phyloP scores from a whole-genome alignment of 1,139 yeast genomes.

The Debaryomycetaceae sp. region DNA sequence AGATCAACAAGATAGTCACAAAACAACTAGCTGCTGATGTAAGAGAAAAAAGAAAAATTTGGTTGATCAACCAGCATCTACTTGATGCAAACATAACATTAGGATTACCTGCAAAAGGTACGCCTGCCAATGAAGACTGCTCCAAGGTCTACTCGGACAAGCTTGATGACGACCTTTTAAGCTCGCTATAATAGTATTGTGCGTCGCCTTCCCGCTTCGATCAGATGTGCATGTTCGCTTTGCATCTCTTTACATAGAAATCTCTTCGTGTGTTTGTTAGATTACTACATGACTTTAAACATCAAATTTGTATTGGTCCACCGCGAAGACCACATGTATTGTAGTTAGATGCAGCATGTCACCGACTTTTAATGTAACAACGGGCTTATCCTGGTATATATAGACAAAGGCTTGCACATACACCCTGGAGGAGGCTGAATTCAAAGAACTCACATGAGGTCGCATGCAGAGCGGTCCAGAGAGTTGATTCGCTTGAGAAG shows the following conservation, averaged over 20 bases:
- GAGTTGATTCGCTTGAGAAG: too few relatives aligned
- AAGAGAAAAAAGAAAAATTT: slow-evolving; percentile 39
- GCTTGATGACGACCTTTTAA: slow-evolving; percentile 22
- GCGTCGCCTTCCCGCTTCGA: neutral
- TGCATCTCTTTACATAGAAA: neutral
- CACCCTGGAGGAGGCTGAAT: too few relatives aligned
- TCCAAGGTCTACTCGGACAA: slow-evolving; percentile 27
- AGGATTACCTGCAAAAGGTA: slow-evolving; percentile 30
- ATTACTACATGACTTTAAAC: too few relatives aligned
- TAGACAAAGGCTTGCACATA: too few relatives aligned
- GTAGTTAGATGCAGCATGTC: too few relatives aligned
- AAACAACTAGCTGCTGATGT: slow-evolving; percentile 35
- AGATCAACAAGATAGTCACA: slow-evolving; percentile 44
- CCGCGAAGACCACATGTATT: too few relatives aligned
- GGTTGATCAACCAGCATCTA: slow-evolving; percentile 57
- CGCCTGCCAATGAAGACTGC: slow-evolving; percentile 11
- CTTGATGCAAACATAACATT: slow-evolving; percentile 47
- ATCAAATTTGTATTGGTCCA: too few relatives aligned
- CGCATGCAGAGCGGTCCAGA: too few relatives aligned
- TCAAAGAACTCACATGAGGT: too few relatives aligned
- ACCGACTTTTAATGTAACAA: too few relatives aligned
- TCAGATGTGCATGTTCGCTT: neutral
- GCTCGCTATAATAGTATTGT: neutral
- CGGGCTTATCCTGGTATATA: too few relatives aligned
- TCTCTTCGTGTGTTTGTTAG: neutral